Percentiles rank a stretch among this genome's conserved stretches.
Evolutionary conservation across 495 filamentous ascomycete genomes (phyloP).

Genomic region (Cercophora scortea): DNA sequence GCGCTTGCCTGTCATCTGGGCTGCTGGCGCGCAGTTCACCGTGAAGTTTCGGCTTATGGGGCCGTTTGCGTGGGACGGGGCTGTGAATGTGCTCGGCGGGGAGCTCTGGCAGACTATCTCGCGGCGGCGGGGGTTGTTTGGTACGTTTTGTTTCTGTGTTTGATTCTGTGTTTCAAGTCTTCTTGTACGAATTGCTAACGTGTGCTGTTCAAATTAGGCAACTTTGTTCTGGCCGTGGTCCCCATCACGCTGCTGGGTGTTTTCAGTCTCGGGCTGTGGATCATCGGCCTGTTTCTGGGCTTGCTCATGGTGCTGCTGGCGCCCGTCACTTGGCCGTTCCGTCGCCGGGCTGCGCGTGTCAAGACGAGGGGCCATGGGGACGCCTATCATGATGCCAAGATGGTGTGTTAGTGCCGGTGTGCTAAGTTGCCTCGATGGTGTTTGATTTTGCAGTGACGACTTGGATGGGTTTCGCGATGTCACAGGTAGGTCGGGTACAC

Average conservation of each 20-base stretch:
- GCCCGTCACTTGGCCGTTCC: background rate
- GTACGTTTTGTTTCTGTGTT: background rate
- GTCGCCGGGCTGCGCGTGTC: no score
- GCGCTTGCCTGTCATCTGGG: slow-evolving; percentile 24
- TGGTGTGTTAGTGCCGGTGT: no score
- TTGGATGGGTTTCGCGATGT: no score
- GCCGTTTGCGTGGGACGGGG: slow-evolving; percentile 30
- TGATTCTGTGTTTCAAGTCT: no score
- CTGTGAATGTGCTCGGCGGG: slow-evolving; percentile 19
- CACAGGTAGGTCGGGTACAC: no score
- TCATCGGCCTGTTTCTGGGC: slow-evolving; percentile 15
- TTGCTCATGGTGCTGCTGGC: slow-evolving; percentile 1
- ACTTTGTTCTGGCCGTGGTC: no score
- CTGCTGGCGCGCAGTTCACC: slow-evolving; percentile 30
- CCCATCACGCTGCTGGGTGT: slow-evolving; percentile 16
- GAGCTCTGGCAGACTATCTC: slow-evolving; percentile 31
- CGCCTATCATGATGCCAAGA: no score
- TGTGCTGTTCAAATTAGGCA: background rate
- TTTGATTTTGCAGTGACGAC: no score
- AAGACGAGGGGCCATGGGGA: no score
- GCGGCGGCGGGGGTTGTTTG: slow-evolving; percentile 25
- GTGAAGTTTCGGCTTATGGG: slow-evolving; percentile 31
- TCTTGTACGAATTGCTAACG: no score
- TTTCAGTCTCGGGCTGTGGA: slow-evolving; percentile 24
- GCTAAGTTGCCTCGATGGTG: no score